phyloP scores from a whole-genome alignment of 208 protist species.

The Leishmania tropica region DNA sequence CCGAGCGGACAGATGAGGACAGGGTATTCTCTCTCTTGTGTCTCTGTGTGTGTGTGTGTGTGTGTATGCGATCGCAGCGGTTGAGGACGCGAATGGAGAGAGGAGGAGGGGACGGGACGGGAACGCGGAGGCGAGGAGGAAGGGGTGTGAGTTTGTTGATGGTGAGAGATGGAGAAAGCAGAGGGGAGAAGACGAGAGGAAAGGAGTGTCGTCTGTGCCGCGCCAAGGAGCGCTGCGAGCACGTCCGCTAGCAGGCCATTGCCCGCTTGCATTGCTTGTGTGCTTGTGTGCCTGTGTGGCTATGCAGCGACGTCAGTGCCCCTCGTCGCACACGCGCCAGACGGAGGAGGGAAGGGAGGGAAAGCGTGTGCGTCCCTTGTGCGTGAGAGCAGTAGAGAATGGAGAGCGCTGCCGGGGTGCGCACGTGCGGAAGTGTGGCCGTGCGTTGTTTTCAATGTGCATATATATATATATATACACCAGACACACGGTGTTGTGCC shows the following conservation, averaged over 20 bases:
- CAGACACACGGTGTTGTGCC: neutral
- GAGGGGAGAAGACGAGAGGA: neutral
- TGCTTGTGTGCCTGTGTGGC: neutral
- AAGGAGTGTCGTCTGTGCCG: neutral
- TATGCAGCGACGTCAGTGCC: neutral
- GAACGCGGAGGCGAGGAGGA: neutral
- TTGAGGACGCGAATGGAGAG: neutral
- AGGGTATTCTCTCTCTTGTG: too few relatives aligned
- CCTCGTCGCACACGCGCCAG: neutral
- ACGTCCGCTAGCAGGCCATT: neutral
- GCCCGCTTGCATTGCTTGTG: neutral
- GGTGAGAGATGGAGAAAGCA: neutral
- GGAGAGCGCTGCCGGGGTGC: neutral
- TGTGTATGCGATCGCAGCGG: neutral
- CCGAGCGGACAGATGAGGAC: too few relatives aligned
- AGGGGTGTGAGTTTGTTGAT: too few relatives aligned
- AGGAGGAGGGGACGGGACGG: too few relatives aligned
- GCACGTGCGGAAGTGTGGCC: neutral
- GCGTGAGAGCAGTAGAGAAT: neutral
- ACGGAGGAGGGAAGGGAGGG: neutral
- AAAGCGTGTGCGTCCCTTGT: neutral
- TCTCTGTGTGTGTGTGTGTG: too few relatives aligned
- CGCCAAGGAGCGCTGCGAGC: neutral
- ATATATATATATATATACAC: too few relatives aligned
- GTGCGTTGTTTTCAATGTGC: neutral